Evolutionary conservation across 768 basidiomycete species (phyloP), one percentile per base, ranked within the genome.

Genomic region (Lactarius tabidus): DNA sequence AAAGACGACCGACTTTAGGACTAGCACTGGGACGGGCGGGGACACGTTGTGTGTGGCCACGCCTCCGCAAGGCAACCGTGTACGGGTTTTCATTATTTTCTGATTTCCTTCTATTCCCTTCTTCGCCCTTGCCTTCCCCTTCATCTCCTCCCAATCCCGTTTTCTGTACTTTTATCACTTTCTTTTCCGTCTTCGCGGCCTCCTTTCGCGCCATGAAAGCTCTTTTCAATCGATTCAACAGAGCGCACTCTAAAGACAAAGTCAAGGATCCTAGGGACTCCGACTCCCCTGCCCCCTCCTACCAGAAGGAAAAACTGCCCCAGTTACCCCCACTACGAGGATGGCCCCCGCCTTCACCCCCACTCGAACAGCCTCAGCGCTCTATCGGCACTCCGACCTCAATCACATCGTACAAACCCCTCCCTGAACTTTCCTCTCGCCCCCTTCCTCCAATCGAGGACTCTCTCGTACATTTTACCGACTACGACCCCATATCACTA

Each of bases 191-290:
- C 1, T 23, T 65, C 67, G 69, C 65, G 64, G 60, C 59, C 31
- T 28, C 39, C 51, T 33, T 26, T 36, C 12, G 29, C 68, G 66
- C 75, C 75, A 93, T 93, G 91, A 93, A 91, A 82, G 91, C 91
- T 52, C 88, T 93, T 71, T 84, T 93, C 76, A 83, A 84, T 73
- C 85, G 90, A 72, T 78, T 93, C 70, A 90, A 90, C 73, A 76
- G 86, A 71, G 82, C 79, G 64, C 82, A 79, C 70, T 76, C 80
- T 72, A 89, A 86, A 76, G 84, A 88, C 71, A 89, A 84, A 77
- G 84, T 80, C 71, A 84, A 84, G 41, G 78, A 73, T 62, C 75
- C 80, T 43, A 77, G 70, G 66, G 78, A 78, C 7, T 70, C 68
- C 9, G 73, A 74, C 38, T 70, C 60, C n/a, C 1, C 39, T 45